Evolutionary conservation across 1,139 yeast species (phyloP), one percentile per base, ranked within the genome.

Genomic region (Hemisphaericaspora xylanilytica): DNA sequence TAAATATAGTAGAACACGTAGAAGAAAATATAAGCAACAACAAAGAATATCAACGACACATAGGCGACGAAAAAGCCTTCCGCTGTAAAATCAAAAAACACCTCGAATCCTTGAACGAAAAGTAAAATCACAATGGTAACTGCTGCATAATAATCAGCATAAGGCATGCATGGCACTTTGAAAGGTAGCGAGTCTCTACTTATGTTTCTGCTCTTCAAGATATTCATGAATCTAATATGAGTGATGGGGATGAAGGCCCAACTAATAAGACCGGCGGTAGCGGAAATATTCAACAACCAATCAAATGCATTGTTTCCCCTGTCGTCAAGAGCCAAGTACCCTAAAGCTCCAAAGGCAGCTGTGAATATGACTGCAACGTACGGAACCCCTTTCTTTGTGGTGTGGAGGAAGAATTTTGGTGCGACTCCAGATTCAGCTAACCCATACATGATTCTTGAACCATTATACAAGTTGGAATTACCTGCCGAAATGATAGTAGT

Each of bases 211-310:
- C 61, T 52, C 49, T 71, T 73, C 52, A 84, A 64, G 32, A 85
- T 79, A 34, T 65, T 59, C 81, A 81, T 81, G 59, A 83, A 84
- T 55, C 87, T 69, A 39, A 84, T 65, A 56, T 83, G 90, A 29
- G 85, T 71, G 38, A 74, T 58, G 6, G 82, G 71, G 44, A 84
- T 82, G 60, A 79, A 75, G 39, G 81, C 75, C 92, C 92, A 84
- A 6, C 85, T 74, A 47, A 83, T 79, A 50, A 83, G 70, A 35
- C 90, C 90, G 4, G 89, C 81, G 33, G 84, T 83, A 16, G 88
- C 85, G 22, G 88, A 76, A 49, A 90, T 81, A 62, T 86, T 87
- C 50, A 88, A 75, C 47, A 90, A 75, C 90, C 96, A 90, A 50
- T 74, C 65, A 67, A 89, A 90, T 6, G 89, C 97, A 12, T 74